These are phyloP conservation scores for Backusella morwellensis DNA, from an alignment of 192 early-diverging fungal genomes.

Conservation along the genomic window DNA sequence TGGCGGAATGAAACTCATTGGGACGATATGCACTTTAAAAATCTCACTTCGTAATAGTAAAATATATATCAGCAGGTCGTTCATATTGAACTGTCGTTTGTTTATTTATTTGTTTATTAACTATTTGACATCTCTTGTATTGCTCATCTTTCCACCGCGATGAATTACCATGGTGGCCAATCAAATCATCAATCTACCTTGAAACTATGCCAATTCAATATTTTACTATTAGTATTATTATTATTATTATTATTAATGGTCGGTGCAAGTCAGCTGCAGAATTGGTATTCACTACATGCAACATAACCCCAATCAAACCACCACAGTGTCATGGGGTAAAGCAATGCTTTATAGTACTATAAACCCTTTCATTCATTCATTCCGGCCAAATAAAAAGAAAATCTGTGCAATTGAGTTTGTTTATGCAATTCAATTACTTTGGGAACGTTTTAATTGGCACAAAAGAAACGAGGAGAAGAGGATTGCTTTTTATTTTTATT, in stretches of 20 bases:
- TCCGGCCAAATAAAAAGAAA: not conserved
- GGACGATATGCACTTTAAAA: too few species aligned
- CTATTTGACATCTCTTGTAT: too few species aligned
- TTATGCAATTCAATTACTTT: not conserved
- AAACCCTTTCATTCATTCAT: not conserved
- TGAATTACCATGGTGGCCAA: too few species aligned
- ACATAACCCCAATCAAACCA: not conserved
- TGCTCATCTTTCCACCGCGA: too few species aligned
- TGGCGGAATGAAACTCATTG: too few species aligned
- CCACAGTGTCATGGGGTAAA: not conserved
- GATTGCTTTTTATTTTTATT: not conserved
- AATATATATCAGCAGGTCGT: not conserved
- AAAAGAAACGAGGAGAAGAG: constrained; percentile 1
- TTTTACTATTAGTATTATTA: too few species aligned
- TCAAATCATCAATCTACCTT: too few species aligned
- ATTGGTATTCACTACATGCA: not conserved
- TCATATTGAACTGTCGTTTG: not conserved
- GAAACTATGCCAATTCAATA: too few species aligned
- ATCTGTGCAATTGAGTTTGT: not conserved
- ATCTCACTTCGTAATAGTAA: too few species aligned
- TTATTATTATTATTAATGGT: too few species aligned
- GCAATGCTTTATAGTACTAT: not conserved
- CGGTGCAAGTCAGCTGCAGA: not conserved
- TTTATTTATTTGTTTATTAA: too few species aligned
- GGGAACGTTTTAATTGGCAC: not conserved